Percentiles rank a stretch among this genome's conserved stretches.
These are phyloP conservation scores for Blepharisma stoltei DNA, from an alignment of 73 alveolate genomes.

Conservation along the genomic window DNA sequence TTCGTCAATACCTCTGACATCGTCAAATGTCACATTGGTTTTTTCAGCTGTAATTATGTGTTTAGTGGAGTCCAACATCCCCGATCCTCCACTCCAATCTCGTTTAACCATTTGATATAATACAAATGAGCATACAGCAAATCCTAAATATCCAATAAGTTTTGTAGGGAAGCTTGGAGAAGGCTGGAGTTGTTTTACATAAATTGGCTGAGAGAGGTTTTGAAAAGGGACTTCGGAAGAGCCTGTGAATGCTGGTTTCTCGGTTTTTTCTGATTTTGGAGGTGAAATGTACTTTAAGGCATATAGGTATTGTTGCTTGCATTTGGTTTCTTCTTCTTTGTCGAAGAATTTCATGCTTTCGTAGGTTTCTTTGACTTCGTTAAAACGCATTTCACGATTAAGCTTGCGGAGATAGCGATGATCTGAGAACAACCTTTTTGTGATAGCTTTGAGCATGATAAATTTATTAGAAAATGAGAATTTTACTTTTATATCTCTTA, in stretches of 20 bases:
- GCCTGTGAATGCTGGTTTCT: too few species aligned
- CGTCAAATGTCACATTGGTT: slow-evolving; percentile 47
- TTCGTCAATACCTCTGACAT: slow-evolving; percentile 85
- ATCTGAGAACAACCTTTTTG: background rate
- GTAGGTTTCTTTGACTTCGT: slow-evolving; percentile 9
- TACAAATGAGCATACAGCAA: background rate
- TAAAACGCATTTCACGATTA: background rate
- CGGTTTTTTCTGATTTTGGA: background rate
- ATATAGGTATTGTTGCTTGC: slow-evolving; percentile 6
- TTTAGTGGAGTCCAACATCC: background rate
- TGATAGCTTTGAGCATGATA: too few species aligned
- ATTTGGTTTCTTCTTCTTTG: background rate
- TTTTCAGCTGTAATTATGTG: background rate
- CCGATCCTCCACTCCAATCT: background rate
- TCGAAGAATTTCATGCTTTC: background rate
- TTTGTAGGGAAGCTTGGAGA: background rate
- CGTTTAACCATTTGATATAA: background rate
- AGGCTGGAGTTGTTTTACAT: background rate
- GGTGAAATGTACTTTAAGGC: background rate
- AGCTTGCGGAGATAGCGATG: background rate
- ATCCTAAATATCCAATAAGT: background rate
- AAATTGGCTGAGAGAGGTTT: background rate
- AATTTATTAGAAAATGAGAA: too few species aligned
- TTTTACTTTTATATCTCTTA: too few species aligned
- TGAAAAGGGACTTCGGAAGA: background rate